Conservation (phyloP, 2,329 filamentous ascomycete species). For the Hymenoscyphus scutula region DNA sequence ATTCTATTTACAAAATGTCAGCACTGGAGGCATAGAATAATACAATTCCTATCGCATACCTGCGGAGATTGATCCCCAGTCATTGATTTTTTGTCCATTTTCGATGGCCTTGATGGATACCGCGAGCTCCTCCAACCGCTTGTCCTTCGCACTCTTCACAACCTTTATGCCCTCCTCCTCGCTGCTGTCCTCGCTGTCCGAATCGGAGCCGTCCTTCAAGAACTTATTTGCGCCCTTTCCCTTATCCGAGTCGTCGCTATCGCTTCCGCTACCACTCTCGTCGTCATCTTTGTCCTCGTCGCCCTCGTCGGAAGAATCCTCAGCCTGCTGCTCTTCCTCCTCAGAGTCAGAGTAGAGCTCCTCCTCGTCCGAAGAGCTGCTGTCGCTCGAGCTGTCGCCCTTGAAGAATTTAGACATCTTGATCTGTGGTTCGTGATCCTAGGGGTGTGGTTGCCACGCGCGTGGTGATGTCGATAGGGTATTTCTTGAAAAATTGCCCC, state of each 20-base stretch:
- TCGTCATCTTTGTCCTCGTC: constrained; percentile 47
- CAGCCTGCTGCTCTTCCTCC: constrained; percentile 59
- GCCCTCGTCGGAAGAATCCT: constrained; percentile 46
- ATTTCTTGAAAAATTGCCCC: constrained; percentile 18
- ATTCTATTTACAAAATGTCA: constrained; percentile 58
- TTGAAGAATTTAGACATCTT: constrained; percentile 97
- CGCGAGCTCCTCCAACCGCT: constrained; percentile 91
- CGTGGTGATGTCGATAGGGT: constrained; percentile 14
- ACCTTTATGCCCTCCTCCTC: constrained; percentile 82
- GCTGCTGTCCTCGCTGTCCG: constrained; percentile 77
- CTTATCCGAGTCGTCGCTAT: constrained; percentile 61
- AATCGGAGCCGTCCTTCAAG: constrained; percentile 68
- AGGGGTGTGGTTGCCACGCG: constrained; percentile 10
- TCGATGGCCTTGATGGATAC: constrained; percentile 86
- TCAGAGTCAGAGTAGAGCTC: constrained; percentile 72
- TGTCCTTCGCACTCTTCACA: constrained; percentile 98
- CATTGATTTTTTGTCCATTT: constrained; percentile 95
- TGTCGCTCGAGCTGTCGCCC: constrained; percentile 93
- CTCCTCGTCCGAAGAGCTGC: constrained; percentile 90
- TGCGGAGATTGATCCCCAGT: constrained; percentile 89
- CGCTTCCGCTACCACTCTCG: constrained; percentile 56
- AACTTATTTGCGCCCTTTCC: constrained; percentile 76
- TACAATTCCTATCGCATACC: constrained; percentile 54
- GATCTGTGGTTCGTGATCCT: constrained; percentile 30
- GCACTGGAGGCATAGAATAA: constrained; percentile 13